These are phyloP conservation scores for Arctium minus DNA, from an alignment of 129 eudicot species.

Conservation along the genomic window DNA sequence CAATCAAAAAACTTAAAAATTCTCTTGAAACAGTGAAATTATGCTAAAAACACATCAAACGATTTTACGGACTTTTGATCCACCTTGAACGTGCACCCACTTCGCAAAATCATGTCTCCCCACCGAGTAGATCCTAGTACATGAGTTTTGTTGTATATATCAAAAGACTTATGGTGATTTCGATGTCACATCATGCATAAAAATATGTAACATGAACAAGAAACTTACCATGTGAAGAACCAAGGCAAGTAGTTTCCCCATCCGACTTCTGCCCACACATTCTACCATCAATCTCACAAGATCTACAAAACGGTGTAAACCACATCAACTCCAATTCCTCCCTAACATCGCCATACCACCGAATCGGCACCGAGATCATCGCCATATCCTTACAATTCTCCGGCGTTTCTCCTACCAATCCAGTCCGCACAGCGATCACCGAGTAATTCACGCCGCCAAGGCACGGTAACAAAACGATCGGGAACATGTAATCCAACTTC, in stretches of 20 bases:
- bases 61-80: neutral
- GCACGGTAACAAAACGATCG: conserved; percentile 28
- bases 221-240: conserved; percentile 4
- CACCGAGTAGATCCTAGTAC: neutral
- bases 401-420: conserved; percentile 10
- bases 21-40: neutral
- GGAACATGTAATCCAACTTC: neutral
- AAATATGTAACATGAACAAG: neutral
- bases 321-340: conserved; percentile 47
- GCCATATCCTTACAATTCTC: conserved; percentile 29
- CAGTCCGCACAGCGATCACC: conserved; percentile 29
- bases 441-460: conserved; percentile 28
- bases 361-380: conserved; percentile 25
- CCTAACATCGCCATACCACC: conserved; percentile 10
- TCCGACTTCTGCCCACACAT: conserved; percentile 40
- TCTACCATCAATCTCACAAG: conserved; percentile 42
- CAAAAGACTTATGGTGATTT: neutral
- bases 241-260: conserved; percentile 18
- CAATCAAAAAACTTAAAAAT: neutral
- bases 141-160: neutral
- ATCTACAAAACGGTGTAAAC: conserved; percentile 44
- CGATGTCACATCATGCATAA: neutral
- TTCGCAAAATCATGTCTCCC: neutral
- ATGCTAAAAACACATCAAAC: neutral
- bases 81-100: neutral